Conservation (phyloP, 2,329 filamentous ascomycete genomes). For the Penicillium oxalicum region DNA sequence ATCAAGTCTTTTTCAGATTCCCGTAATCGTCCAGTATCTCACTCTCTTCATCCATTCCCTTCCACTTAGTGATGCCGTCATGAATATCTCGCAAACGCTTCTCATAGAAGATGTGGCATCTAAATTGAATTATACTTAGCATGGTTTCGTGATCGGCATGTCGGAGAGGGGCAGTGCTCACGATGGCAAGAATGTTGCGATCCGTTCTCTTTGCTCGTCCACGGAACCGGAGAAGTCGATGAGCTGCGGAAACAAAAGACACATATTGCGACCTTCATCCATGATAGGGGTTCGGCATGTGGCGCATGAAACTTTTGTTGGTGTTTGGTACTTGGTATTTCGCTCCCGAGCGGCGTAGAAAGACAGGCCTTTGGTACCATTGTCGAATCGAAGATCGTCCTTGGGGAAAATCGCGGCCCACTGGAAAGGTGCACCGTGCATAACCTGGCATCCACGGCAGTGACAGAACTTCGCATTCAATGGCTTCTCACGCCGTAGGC, state of each 20-base stretch:
- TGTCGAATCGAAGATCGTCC: conserved; percentile 62
- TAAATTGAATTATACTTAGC: neutral
- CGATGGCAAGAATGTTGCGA: conserved; percentile 1
- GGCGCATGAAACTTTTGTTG: conserved; percentile 73
- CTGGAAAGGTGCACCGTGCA: conserved; percentile 82
- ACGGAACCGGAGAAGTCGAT: conserved; percentile 55
- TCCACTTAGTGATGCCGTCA: conserved; percentile 4
- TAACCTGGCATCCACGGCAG: conserved; percentile 70
- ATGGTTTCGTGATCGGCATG: no score
- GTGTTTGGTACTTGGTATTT: conserved; percentile 60
- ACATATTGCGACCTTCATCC: conserved; percentile 83
- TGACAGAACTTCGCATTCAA: conserved; percentile 76
- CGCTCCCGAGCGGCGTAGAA: conserved; percentile 66
- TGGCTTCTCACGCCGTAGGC: conserved; percentile 62
- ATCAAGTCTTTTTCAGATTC: neutral
- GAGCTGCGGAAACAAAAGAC: conserved; percentile 69
- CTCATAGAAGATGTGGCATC: conserved; percentile 8
- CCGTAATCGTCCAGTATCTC: conserved; percentile 3
- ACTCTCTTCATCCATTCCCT: conserved; percentile 4
- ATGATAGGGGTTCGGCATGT: conserved; percentile 74
- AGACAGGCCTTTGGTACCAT: conserved; percentile 57
- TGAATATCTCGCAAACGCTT: conserved; percentile 1
- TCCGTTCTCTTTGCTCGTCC: conserved; percentile 37
- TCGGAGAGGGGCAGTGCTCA: neutral
- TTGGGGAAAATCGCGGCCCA: conserved; percentile 88